A percentile compares a stretch with the other conserved stretches of the same genome.
Conservation (phyloP, 345 rosid species). For the Chamaenerion angustifolium region DNA sequence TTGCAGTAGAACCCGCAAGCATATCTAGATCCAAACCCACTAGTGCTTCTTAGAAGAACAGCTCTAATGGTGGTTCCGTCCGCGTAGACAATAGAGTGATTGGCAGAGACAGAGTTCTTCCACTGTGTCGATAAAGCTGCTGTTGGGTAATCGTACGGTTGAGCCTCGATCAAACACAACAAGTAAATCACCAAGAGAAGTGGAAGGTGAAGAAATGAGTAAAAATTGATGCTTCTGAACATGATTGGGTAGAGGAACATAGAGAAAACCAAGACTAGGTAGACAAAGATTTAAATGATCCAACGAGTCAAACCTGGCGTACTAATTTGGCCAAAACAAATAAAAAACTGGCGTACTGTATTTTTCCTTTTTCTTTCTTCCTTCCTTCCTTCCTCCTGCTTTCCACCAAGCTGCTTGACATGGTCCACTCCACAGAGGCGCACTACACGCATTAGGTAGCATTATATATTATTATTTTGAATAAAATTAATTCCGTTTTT, state of each 20-base stretch:
- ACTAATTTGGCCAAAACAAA: too few relatives aligned
- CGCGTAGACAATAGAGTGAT: neutral
- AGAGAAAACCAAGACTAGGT: neutral
- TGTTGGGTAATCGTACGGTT: constrained; percentile 10
- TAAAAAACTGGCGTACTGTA: too few relatives aligned
- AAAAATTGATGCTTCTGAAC: neutral
- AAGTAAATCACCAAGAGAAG: neutral
- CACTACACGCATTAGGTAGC: too few relatives aligned
- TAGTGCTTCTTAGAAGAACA: constrained; percentile 13
- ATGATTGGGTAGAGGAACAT: neutral
- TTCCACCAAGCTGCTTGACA: too few relatives aligned
- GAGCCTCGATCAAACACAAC: constrained; percentile 1
- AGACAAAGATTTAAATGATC: too few relatives aligned
- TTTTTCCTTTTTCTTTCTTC: too few relatives aligned
- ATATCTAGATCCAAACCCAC: constrained; percentile 5
- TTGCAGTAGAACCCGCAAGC: constrained; percentile 16
- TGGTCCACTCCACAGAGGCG: too few relatives aligned
- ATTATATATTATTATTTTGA: too few relatives aligned
- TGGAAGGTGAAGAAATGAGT: neutral
- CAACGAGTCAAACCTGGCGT: too few relatives aligned
- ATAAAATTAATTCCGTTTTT: too few relatives aligned
- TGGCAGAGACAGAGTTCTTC: constrained; percentile 4
- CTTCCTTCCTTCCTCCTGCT: too few relatives aligned
- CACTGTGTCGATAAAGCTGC: constrained; percentile 16
- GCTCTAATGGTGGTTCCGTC: constrained; percentile 12